Percentiles rank a stretch among this genome's conserved stretches.
phyloP scores from a whole-genome alignment of 2,329 filamentous ascomycete species.

The Xylariomycetidae sp. region DNA sequence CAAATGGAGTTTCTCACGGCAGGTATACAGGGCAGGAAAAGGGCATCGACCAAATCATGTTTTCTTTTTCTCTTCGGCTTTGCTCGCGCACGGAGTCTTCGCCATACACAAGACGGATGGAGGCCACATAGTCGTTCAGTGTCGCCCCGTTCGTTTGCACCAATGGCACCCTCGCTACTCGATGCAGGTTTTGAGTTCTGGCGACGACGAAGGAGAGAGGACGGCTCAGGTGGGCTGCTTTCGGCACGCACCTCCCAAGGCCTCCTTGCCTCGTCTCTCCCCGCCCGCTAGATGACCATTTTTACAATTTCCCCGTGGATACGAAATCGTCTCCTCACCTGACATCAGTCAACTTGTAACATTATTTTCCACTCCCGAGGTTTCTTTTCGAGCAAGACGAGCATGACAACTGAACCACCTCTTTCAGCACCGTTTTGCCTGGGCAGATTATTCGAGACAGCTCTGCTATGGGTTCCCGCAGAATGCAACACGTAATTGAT shows the following conservation, averaged over 20 bases:
- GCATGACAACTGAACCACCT: slow-evolving; percentile 29
- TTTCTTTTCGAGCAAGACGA: slow-evolving; percentile 29
- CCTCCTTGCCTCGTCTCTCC: too few relatives aligned
- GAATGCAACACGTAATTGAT: slow-evolving; percentile 33
- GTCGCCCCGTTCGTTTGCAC: slow-evolving; percentile 15
- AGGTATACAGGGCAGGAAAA: slow-evolving; percentile 29
- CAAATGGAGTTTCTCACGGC: slow-evolving; percentile 27
- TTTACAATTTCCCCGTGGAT: slow-evolving; percentile 26
- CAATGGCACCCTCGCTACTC: slow-evolving; percentile 14
- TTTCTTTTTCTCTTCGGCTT: slow-evolving; percentile 17
- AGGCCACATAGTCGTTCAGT: too few relatives aligned
- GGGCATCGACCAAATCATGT: slow-evolving; percentile 24
- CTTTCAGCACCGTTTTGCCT: slow-evolving; percentile 25
- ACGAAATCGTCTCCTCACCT: slow-evolving; percentile 22
- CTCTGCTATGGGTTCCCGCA: slow-evolving; percentile 28
- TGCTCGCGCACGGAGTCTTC: slow-evolving; percentile 18
- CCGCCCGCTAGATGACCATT: too few relatives aligned
- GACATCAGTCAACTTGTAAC: slow-evolving; percentile 30
- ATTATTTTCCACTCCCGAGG: slow-evolving; percentile 28
- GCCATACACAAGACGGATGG: too few relatives aligned
- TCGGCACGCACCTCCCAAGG: too few relatives aligned
- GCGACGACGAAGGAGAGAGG: too few relatives aligned
- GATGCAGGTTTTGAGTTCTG: too few relatives aligned
- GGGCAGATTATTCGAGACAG: slow-evolving; percentile 28
- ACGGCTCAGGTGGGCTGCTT: too few relatives aligned